phyloP scores from a whole-genome alignment of 225 moss, liverwort and hornwort genomes.

The Thuidium tamariscinum region DNA sequence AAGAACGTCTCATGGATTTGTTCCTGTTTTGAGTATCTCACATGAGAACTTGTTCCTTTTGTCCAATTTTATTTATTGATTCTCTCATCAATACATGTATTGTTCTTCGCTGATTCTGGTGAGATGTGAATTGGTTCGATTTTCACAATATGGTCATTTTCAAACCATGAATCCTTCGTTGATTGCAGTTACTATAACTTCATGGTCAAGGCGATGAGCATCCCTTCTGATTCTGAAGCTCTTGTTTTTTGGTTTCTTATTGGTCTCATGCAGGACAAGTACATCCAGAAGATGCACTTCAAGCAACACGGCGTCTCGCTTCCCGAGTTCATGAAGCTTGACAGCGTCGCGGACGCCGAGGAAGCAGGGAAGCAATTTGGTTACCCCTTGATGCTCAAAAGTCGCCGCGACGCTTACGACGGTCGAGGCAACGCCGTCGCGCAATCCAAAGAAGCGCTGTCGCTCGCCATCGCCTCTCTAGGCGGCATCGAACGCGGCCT shows the following conservation, averaged over 20 bases:
- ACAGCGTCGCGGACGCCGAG: constrained; percentile 46
- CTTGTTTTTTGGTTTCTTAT: background rate
- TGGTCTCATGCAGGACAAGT: constrained; percentile 57
- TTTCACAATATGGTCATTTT: background rate
- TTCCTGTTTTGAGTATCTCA: background rate
- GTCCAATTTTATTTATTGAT: background rate
- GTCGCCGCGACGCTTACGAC: constrained; percentile 77
- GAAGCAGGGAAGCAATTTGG: constrained; percentile 71
- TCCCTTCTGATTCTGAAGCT: background rate
- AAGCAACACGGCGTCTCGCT: constrained; percentile 69
- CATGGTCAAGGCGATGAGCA: background rate
- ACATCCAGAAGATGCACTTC: constrained; percentile 88
- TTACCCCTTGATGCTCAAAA: constrained; percentile 92
- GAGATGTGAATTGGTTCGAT: background rate
- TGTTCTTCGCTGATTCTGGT: background rate
- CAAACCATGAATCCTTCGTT: background rate
- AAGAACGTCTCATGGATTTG: background rate
- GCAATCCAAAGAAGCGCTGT: constrained; percentile 56
- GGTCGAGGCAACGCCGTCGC: constrained; percentile 90
- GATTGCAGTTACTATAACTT: background rate
- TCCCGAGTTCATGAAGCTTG: constrained; percentile 78
- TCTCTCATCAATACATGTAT: background rate
- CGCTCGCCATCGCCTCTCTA: constrained; percentile 46
- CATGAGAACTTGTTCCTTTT: background rate
- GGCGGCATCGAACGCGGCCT: constrained; percentile 76